Conservation (phyloP, 805 yeast genomes). For the Tetrapisispora nanseiensis region DNA sequence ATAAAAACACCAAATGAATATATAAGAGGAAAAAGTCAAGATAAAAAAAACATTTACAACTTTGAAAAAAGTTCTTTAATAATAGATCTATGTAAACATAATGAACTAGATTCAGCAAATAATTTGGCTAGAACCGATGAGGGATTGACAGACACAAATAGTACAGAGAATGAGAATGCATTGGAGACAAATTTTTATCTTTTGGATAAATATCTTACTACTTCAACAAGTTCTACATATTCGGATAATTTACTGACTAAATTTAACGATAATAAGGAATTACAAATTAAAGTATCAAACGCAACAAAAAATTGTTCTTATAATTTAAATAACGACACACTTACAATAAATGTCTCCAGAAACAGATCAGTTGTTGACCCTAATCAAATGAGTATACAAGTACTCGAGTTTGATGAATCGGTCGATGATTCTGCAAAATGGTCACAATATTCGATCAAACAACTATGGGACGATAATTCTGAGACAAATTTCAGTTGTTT, state of each 20-base stretch:
- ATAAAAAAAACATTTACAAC: not conserved
- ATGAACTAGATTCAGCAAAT: not conserved
- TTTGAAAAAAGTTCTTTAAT: not conserved
- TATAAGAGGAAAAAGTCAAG: not conserved
- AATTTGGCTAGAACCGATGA: not conserved
- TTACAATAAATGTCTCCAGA: not conserved
- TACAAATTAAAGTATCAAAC: not conserved
- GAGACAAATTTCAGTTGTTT: not conserved
- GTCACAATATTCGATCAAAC: not conserved
- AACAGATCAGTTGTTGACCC: not conserved
- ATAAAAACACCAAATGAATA: conserved; percentile 6
- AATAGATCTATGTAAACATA: not conserved
- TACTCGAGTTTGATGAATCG: not conserved
- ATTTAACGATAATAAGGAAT: not conserved
- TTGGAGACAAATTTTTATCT: too few species aligned
- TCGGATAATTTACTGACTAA: not conserved
- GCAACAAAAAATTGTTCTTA: conserved; percentile 1
- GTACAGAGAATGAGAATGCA: too few species aligned
- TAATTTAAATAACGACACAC: not conserved
- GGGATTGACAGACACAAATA: not conserved
- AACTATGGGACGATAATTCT: not conserved
- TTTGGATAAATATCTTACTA: not conserved
- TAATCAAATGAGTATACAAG: not conserved
- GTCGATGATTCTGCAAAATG: not conserved
- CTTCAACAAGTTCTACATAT: not conserved